Conservation (phyloP, 1,284 basidiomycete genomes). For the Microbotryum silenes-acaulis region DNA sequence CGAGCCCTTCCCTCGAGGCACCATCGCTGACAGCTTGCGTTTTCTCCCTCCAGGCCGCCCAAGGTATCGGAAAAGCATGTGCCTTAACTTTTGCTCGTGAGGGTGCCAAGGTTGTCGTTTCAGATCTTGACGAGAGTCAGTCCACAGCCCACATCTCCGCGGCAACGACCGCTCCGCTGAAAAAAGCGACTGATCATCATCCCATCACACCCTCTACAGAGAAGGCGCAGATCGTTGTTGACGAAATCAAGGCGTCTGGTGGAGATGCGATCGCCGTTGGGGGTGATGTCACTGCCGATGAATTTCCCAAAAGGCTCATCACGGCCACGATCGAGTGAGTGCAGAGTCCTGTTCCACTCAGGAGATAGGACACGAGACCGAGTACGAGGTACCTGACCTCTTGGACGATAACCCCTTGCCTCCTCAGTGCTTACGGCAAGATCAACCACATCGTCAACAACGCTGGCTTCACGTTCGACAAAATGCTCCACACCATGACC, state of each 20-base stretch:
- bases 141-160: slow-evolving; percentile 13
- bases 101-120: slow-evolving; percentile 75
- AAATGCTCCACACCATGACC: slow-evolving; percentile 75
- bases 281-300: slow-evolving; percentile 69
- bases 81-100: slow-evolving; percentile 74
- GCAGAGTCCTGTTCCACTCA: slow-evolving; percentile 5
- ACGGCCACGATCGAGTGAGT: slow-evolving; percentile 65
- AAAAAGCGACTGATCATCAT: background rate
- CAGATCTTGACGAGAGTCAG: slow-evolving; percentile 53
- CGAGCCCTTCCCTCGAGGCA: too few relatives aligned
- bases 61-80: slow-evolving; percentile 67
- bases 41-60: slow-evolving; percentile 48
- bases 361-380: background rate
- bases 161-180: too few relatives aligned
- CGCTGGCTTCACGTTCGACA: slow-evolving; percentile 59
- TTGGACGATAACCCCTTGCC: background rate
- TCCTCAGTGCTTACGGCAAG: slow-evolving; percentile 60
- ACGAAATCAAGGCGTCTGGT: slow-evolving; percentile 64
- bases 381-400: background rate
- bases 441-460: slow-evolving; percentile 65
- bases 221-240: slow-evolving; percentile 57
- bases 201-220: slow-evolving; percentile 44
- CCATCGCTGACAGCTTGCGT: background rate
- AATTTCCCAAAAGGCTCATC: slow-evolving; percentile 70
- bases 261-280: slow-evolving; percentile 64